Evolutionary conservation across 2,329 filamentous ascomycete genomes (phyloP), one percentile per base, ranked within the genome.

Genomic region (Hypoxylon sp.): DNA sequence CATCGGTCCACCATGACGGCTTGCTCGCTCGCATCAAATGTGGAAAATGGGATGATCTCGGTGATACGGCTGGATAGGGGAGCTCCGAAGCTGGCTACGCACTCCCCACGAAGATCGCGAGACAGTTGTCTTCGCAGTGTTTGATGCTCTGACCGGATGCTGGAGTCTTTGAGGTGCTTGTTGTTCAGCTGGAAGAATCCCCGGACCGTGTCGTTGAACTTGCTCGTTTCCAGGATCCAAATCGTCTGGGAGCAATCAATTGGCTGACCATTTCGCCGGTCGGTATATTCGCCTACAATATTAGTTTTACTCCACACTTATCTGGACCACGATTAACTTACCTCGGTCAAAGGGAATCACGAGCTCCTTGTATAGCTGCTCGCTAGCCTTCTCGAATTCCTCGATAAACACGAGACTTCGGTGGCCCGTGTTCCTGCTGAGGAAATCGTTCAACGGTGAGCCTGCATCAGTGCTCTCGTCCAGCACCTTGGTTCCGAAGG

Each of bases 221-320:
- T 66, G 51, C 76, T 78, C 0, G 76, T 79, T 0, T 74, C 75
- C 0, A 81, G 48, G 3, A 81, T 74, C 74, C 76, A 79, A 4
- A 80, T 75, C 0, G 73, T 75, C 30, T 75, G 74, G 1, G 67
- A 70, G 45, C 72, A 76, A 48, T 79, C 67, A 5, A 78, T 57
- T 4, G 56, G 62, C 2, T 59, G 45, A 2, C 43, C 59, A 30
- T 59, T 64, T 3, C 75, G 71, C 6, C 73, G 68, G 52, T 79
- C 76, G 11, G 66, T 52, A 40, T 75, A 77, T 23, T 70, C 61
- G 7, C 65, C 65, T 68, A 73, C 76, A 0, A 71, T 73, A n/a
- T n/a, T n/a, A n/a, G n/a, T n/a, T n/a, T n/a, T n/a, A n/a, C n/a
- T n/a, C n/a, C n/a, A n/a, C n/a, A n/a, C n/a, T n/a, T n/a, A n/a